Conservation (phyloP, 2,329 filamentous ascomycete species). For the Fusarium keratoplasticum region DNA sequence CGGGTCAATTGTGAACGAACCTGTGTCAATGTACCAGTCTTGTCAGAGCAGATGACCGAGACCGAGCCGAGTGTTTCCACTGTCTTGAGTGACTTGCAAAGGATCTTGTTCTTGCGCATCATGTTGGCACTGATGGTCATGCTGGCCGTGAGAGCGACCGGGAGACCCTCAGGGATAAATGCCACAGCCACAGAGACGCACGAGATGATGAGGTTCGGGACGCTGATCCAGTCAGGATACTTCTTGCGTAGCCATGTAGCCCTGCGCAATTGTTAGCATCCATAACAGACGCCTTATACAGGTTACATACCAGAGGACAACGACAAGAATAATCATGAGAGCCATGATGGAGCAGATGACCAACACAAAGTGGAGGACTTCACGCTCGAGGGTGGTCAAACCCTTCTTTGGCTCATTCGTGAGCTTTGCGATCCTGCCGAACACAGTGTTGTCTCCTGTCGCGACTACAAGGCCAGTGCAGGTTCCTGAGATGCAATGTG, state of each 20-base stretch:
- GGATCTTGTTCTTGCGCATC: constrained; percentile 80
- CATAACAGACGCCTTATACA: too few relatives aligned
- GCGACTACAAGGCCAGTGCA: constrained; percentile 76
- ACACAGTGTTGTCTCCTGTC: constrained; percentile 79
- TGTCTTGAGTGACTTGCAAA: constrained; percentile 84
- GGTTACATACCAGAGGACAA: constrained; percentile 70
- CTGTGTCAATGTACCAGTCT: constrained; percentile 77
- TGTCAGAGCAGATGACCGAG: constrained; percentile 80
- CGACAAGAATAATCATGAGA: constrained; percentile 71
- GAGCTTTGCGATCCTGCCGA: constrained; percentile 79
- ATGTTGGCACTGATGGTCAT: constrained; percentile 81
- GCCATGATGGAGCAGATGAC: constrained; percentile 77
- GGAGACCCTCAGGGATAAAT: constrained; percentile 80
- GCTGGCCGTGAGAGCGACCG: constrained; percentile 76
- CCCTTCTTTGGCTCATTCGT: constrained; percentile 76
- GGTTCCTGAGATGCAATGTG: constrained; percentile 78
- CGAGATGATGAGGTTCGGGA: constrained; percentile 77
- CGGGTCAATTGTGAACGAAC: constrained; percentile 43
- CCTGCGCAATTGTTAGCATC: constrained; percentile 53
- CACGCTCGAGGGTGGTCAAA: constrained; percentile 76
- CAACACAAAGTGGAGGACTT: constrained; percentile 78
- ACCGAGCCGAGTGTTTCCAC: constrained; percentile 81
- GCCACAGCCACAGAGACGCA: constrained; percentile 80
- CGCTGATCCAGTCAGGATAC: constrained; percentile 78
- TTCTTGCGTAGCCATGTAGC: constrained; percentile 74